Base-by-base conservation (phyloP, 2,329 filamentous ascomycete genomes). In the Pleurostoma richardsiae region DNA sequence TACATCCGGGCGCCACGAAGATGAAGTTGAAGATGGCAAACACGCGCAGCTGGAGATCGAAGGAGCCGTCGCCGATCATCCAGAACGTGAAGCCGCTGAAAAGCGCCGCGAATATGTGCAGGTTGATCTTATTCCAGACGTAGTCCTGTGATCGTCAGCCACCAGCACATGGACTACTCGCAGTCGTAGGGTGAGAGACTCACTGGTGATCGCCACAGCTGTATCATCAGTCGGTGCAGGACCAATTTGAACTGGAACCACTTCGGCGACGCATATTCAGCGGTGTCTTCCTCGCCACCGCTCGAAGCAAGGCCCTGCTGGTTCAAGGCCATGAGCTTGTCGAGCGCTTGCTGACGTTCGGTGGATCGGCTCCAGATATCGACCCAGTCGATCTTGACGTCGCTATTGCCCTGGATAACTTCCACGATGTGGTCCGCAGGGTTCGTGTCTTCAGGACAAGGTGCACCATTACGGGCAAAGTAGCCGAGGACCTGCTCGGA, bases 21-120 rank as follows among this genome's bases (percentile, higher is more conserved):
- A 91, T 72, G 0, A 84, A 85, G 77, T 90, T 83, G 65, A 92
- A 92, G 47, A 86, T 73, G 10, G 83, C 82, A 66, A 92, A 90
- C 4, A 90, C 72, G 6, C 84, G 76, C 40, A 80, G 83, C 60
- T 88, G 84, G 65, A 85, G 79, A 56, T 85, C 82, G 49, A 83
- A 76, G 3, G 68, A 68, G 3, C 75, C 70, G 42, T 74, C 70
- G 1, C 75, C 74, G 0, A 86, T 62, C 49, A 80, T 73, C 71
- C 76, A 88, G 57, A 88, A 88, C 0, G 83, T 86, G 57, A 88
- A 86, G n/a, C 77, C 79, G 52, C 85, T 85, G 69, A 87, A 86
- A 26, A 86, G 70, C 8, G 33, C 33, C 8, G 33, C 33, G n/a
- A 36, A 29, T 19, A 49, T 19, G 47, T 43, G 47, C 7, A 46